Conservation (phyloP, 306 rosid genomes). For the Echinosophora koreensis region DNA sequence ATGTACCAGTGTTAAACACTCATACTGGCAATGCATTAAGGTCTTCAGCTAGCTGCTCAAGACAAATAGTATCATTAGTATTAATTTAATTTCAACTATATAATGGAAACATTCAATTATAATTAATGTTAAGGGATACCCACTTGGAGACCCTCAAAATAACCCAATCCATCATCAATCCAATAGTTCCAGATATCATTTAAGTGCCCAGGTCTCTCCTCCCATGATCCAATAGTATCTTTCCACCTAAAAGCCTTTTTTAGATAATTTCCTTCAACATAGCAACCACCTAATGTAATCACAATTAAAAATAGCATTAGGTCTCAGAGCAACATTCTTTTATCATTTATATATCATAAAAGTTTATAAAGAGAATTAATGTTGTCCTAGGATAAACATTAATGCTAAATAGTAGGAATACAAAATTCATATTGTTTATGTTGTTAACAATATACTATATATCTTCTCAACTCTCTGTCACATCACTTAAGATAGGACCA, state of each 20-base stretch:
- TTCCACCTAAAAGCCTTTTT: constrained; percentile 87
- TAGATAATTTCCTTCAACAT: constrained; percentile 75
- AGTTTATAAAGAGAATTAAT: too few species aligned
- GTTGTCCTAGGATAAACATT: too few species aligned
- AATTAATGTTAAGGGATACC: constrained; percentile 2
- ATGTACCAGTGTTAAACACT: constrained; percentile 71
- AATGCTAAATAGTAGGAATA: too few species aligned
- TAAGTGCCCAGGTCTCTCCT: constrained; percentile 80
- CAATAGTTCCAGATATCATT: constrained; percentile 83
- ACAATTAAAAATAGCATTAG: background rate
- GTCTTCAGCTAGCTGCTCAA: constrained; percentile 68
- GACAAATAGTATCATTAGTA: background rate
- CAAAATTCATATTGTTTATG: too few species aligned
- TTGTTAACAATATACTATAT: too few species aligned
- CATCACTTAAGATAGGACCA: too few species aligned
- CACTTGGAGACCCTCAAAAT: constrained; percentile 78
- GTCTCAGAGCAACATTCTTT: too few species aligned
- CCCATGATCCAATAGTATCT: constrained; percentile 75
- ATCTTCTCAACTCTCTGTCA: too few species aligned
- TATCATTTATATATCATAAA: too few species aligned
- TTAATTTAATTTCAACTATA: too few species aligned
- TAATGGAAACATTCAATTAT: background rate
- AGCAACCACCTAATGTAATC: constrained; percentile 69
- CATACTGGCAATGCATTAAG: constrained; percentile 67
- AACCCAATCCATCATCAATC: constrained; percentile 86